A percentile compares a stretch with the other conserved stretches of the same genome.
phyloP scores from a whole-genome alignment of 2,329 filamentous ascomycete species.

The Hirsutella minnesotensis region DNA sequence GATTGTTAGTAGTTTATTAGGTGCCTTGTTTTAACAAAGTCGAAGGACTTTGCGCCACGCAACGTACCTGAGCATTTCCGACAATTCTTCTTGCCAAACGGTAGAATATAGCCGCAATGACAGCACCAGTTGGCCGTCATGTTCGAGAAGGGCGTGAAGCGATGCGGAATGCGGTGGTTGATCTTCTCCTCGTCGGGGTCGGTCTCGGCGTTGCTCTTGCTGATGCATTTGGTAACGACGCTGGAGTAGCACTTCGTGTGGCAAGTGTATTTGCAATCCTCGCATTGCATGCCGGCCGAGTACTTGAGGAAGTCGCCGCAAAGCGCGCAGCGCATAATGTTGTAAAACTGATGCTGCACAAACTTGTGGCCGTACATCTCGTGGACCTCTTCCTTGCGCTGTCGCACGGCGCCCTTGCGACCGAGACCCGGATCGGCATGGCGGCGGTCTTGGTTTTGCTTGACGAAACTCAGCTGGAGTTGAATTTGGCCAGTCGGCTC shows the following conservation, averaged over 20 bases:
- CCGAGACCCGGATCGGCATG: constrained; percentile 83
- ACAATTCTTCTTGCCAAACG: constrained; percentile 89
- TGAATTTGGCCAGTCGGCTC: constrained; percentile 91
- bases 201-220: constrained; percentile 96
- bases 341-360: constrained; percentile 97
- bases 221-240: constrained; percentile 98
- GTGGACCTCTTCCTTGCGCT: constrained; percentile 95
- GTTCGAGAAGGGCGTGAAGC: constrained; percentile 93
- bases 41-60: not conserved
- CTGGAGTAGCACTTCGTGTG: constrained; percentile 95
- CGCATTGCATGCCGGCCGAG: constrained; percentile 96
- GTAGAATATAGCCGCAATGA: constrained; percentile 92
- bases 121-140: constrained; percentile 99
- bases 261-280: constrained; percentile 99
- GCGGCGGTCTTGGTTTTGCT: constrained; percentile 73
- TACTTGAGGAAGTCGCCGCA: constrained; percentile 99
- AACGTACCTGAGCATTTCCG: constrained; percentile 73
- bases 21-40: too few relatives aligned
- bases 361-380: constrained; percentile 99
- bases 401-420: constrained; percentile 89
- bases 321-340: constrained; percentile 98
- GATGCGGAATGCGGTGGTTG: constrained; percentile 96
- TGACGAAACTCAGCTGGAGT: constrained; percentile 81
- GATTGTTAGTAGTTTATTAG: not conserved
- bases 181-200: constrained; percentile 99